Evolutionary conservation across 225 moss, liverwort and hornwort genomes (phyloP).

Genomic region (Physcomitrellopsis africana): DNA sequence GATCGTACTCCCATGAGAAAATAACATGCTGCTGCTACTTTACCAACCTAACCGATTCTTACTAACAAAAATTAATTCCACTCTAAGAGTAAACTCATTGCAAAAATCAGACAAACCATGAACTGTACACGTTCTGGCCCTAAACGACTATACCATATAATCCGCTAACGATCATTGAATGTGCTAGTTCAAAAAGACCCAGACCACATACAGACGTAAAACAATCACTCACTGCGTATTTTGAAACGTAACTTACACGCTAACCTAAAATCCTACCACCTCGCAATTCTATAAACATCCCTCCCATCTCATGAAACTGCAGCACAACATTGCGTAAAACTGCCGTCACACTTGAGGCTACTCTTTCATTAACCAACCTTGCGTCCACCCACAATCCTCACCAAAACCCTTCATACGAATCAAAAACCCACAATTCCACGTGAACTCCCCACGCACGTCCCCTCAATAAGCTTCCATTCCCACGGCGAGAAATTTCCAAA

Average conservation of each 20-base stretch:
- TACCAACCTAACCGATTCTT: neutral
- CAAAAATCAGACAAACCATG: neutral
- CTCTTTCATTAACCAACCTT: neutral
- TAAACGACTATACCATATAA: neutral
- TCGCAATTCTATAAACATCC: no score
- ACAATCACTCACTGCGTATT: neutral
- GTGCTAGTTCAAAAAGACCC: neutral
- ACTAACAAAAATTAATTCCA: neutral
- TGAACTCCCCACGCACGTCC: neutral
- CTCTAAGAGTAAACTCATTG: neutral
- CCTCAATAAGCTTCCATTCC: no score
- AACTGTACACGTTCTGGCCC: neutral
- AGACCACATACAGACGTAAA: neutral
- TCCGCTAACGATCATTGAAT: neutral
- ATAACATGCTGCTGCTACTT: neutral
- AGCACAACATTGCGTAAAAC: neutral
- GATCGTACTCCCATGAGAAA: neutral
- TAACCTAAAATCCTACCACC: slow-evolving; percentile 8
- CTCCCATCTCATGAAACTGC: neutral
- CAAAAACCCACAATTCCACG: neutral
- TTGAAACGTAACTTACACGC: neutral
- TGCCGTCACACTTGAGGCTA: neutral
- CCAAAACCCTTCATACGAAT: neutral
- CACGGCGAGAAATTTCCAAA: neutral
- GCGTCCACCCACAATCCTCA: neutral